A percentile compares a stretch with the other conserved stretches of the same genome.
Evolutionary conservation across 2,329 filamentous ascomycete species (phyloP).

Genomic region (Malbranchea zuffiana): DNA sequence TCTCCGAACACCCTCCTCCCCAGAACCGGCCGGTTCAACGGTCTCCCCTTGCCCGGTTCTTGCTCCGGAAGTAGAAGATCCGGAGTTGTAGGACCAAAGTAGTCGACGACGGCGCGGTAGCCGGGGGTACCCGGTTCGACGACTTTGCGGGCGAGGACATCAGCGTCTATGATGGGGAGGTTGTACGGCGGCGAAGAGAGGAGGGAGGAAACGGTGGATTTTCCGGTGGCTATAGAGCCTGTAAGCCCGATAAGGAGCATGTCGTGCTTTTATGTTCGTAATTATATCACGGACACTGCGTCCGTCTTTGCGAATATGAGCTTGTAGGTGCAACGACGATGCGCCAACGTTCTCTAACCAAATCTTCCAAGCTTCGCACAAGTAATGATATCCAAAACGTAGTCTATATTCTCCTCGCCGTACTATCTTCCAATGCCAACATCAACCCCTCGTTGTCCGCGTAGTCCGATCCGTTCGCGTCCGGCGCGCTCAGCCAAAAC

Average conservation of each 20-base stretch:
- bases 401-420: too few species aligned
- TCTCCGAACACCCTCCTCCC: constrained; percentile 79
- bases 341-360: too few species aligned
- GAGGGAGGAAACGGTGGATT: constrained; percentile 84
- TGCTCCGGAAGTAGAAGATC: constrained; percentile 61
- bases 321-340: too few species aligned
- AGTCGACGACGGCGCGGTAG: constrained; percentile 67
- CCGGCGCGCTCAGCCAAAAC: too few species aligned
- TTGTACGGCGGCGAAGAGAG: constrained; percentile 71
- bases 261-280: too few species aligned
- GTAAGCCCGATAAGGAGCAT: constrained; percentile 96
- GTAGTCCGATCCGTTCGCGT: too few species aligned
- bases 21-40: constrained; percentile 75
- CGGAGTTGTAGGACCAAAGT: constrained; percentile 74
- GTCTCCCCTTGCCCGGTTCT: constrained; percentile 37
- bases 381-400: too few species aligned
- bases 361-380: too few species aligned
- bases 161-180: constrained; percentile 86
- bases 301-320: too few species aligned
- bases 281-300: too few species aligned
- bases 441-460: too few species aligned
- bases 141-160: constrained; percentile 81
- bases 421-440: too few species aligned
- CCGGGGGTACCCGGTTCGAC: constrained; percentile 83
- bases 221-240: constrained; percentile 94